A percentile compares a stretch with the other conserved stretches of the same genome.
phyloP scores from a whole-genome alignment of 148 eudicot genomes.

The Bassia scoparia region DNA sequence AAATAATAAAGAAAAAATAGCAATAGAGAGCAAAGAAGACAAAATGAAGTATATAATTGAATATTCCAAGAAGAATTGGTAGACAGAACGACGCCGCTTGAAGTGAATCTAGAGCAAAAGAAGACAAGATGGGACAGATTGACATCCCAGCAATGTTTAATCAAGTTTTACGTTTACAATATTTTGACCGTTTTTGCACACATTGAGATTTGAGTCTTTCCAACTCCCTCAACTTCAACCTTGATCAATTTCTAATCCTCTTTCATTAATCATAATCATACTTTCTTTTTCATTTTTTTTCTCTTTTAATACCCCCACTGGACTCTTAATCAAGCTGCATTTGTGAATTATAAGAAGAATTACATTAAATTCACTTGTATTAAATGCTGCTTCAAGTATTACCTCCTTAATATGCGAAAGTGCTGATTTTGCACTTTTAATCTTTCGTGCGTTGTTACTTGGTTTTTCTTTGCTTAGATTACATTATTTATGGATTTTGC shows the following conservation, averaged over 20 bases:
- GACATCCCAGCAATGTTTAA: conserved; percentile 4
- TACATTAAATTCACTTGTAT: background rate
- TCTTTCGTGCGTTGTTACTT: conserved; percentile 26
- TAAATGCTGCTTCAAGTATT: conserved; percentile 18
- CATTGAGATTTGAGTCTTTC: background rate
- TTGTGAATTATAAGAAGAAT: background rate
- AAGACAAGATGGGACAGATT: conserved; percentile 2
- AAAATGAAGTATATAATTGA: too few relatives aligned
- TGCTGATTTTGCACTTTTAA: conserved; percentile 17
- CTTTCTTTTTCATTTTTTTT: too few relatives aligned
- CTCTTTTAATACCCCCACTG: background rate
- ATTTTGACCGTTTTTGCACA: conserved; percentile 19
- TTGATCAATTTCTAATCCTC: background rate
- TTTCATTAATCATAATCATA: background rate
- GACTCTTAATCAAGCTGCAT: conserved; percentile 9
- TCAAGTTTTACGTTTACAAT: background rate
- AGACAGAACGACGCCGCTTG: background rate
- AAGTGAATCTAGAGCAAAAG: conserved; percentile 3
- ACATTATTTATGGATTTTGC: conserved; percentile 9
- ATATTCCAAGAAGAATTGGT: background rate
- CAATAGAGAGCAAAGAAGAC: too few relatives aligned
- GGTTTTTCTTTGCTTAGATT: conserved; percentile 17
- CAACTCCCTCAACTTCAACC: conserved; percentile 1
- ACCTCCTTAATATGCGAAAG: conserved; percentile 5
- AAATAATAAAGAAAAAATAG: too few relatives aligned